A percentile compares a stretch with the other conserved stretches of the same genome.
phyloP scores from a whole-genome alignment of 352 stramenopile genomes.

The Pythium scleroteichum region DNA sequence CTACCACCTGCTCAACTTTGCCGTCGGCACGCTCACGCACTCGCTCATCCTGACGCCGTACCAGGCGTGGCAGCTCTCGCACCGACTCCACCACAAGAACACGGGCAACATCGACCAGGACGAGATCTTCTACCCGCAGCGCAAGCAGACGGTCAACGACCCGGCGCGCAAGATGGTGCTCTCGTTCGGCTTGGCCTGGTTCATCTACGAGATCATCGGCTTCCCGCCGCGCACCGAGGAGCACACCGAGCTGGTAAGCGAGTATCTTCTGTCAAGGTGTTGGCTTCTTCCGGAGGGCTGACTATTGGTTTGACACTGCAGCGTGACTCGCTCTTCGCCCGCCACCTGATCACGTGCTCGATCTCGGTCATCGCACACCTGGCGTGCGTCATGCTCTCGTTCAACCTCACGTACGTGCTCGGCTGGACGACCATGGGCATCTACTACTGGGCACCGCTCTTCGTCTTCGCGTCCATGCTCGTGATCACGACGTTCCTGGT shows the following conservation, averaged over 20 bases:
- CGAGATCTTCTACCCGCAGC: constrained; percentile 83
- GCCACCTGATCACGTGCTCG: constrained; percentile 48
- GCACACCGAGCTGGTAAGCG: constrained; percentile 73
- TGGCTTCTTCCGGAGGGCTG: constrained; percentile 1
- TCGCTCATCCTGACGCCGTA: constrained; percentile 81
- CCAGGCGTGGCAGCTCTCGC: constrained; percentile 79
- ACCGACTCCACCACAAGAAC: constrained; percentile 88
- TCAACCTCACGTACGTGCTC: constrained; percentile 38
- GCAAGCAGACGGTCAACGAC: constrained; percentile 51
- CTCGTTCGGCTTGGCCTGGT: constrained; percentile 62
- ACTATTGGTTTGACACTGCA: constrained; percentile 17
- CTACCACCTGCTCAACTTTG: constrained; percentile 77
- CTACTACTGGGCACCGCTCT: constrained; percentile 80
- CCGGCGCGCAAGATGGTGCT: constrained; percentile 51
- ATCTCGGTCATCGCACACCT: constrained; percentile 55
- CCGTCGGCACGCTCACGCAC: constrained; percentile 74
- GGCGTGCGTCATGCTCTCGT: constrained; percentile 42
- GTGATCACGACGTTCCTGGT: constrained; percentile 84
- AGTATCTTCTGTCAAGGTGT: too few relatives aligned
- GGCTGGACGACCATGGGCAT: constrained; percentile 48
- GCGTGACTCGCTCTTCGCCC: constrained; percentile 70
- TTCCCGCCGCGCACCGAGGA: constrained; percentile 77
- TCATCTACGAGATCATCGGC: constrained; percentile 70
- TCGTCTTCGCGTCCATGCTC: constrained; percentile 77
- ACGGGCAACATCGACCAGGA: constrained; percentile 86